Evolutionary conservation across 75 land plant genomes (phyloP).

Genomic region (Larix kaempferi): DNA sequence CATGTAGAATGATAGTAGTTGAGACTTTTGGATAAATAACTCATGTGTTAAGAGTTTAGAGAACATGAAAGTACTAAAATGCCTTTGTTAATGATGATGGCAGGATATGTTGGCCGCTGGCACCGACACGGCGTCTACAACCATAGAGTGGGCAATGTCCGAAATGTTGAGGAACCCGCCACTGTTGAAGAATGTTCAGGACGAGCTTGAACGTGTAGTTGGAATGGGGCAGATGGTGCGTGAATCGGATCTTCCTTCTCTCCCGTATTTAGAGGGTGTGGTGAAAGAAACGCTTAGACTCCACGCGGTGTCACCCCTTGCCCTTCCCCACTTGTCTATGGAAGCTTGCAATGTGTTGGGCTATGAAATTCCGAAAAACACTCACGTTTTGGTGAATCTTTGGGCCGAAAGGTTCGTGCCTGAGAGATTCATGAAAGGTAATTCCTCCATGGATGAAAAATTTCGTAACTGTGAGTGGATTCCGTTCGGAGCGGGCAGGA

Average conservation of each 20-base stretch:
- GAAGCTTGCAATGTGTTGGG: constrained; percentile 13
- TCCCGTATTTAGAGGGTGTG: too few species aligned
- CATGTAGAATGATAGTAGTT: not conserved
- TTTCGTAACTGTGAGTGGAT: constrained; percentile 21
- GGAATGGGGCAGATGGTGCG: too few species aligned
- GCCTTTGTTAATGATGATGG: not conserved
- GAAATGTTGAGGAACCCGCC: constrained; percentile 36
- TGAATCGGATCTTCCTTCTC: too few species aligned
- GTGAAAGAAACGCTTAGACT: not conserved
- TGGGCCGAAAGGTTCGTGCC: constrained; percentile 31
- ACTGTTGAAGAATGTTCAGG: constrained; percentile 19
- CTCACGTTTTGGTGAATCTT: constrained; percentile 26
- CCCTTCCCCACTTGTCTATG: not conserved
- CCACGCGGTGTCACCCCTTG: constrained; percentile 14
- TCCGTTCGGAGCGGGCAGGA: constrained; percentile 43
- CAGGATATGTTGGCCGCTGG: not conserved
- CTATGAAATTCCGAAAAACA: constrained; percentile 22
- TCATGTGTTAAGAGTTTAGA: not conserved
- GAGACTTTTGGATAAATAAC: not conserved
- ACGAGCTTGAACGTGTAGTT: constrained; percentile 8
- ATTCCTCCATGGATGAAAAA: constrained; percentile 13
- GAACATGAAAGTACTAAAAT: not conserved
- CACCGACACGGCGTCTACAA: not conserved
- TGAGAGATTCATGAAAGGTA: constrained; percentile 31
- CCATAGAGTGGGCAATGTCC: constrained; percentile 18